phyloP scores from a whole-genome alignment of 805 yeast species.

The Candida argentea region DNA sequence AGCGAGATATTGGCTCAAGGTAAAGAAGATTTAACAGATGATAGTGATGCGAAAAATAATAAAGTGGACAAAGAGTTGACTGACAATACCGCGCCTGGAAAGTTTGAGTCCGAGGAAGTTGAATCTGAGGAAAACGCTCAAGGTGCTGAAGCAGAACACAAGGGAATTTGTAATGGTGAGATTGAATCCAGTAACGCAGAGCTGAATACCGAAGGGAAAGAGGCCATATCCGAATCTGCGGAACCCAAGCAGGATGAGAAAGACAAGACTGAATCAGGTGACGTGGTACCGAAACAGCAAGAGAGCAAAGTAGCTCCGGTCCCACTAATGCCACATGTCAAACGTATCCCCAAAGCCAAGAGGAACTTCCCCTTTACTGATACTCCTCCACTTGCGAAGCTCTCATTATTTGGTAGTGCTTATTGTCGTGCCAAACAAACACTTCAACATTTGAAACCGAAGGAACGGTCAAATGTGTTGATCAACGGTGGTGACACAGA shows the following conservation, averaged over 20 bases:
- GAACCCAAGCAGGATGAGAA: constrained; percentile 1
- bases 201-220: constrained; percentile 1
- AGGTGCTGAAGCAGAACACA: constrained; percentile 3
- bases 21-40: constrained; percentile 2
- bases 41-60: neutral
- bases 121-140: neutral
- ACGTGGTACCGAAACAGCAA: constrained; percentile 1
- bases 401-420: constrained; percentile 21
- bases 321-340: constrained; percentile 1
- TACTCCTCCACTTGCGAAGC: constrained; percentile 17
- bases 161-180: no score
- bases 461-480: constrained; percentile 17
- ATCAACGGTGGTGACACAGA: constrained; percentile 36
- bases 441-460: constrained; percentile 14
- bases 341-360: neutral
- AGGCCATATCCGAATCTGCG: neutral
- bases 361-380: constrained; percentile 12
- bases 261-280: neutral
- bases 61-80: neutral
- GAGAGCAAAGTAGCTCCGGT: constrained; percentile 1
- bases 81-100: neutral
- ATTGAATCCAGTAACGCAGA: neutral
- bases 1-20: constrained; percentile 8
- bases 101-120: constrained; percentile 1
- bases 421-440: constrained; percentile 30